Evolutionary conservation across 345 rosid species (phyloP), one percentile per base, ranked within the genome.

Genomic region (Linum lewisii): DNA sequence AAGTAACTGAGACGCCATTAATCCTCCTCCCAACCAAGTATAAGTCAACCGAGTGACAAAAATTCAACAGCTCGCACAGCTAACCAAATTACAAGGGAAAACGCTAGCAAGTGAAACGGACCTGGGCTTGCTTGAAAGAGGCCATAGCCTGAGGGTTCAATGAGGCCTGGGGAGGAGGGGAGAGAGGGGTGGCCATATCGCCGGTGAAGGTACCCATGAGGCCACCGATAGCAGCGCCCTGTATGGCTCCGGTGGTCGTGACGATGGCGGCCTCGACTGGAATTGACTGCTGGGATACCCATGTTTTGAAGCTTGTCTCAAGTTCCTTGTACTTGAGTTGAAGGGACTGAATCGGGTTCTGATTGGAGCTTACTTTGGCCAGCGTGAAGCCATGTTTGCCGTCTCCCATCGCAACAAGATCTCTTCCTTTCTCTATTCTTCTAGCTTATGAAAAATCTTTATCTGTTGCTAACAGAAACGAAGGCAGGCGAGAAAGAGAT

Each of bases 81-180:
- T 8, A 29, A 5, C 7, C 34, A 29, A 29, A 29, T 29, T 29
- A 29, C 7, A 29, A 29, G 7, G 32, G 32, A 26, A 26, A 26
- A 6, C 3, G 32, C 3, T 2, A 26, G 3, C 2, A 26, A 26
- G 34, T 4, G 7, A 29, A 29, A 29, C 7, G 34, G 34, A 88
- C 98, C 91, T 87, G 96, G 54, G 95, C 89, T 77, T 91, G 98
- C 78, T 87, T 69, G 57, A 90, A 60, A 36, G 97, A 84, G 38
- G 95, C 85, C 95, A 85, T 78, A 57, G 96, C 91, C 69, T 91
- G 85, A 38, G 96, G 84, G 71, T 86, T 79, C 44, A 88, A 67
- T 38, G 77, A 54, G 29, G 85, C 68, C 61, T 74, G 78, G 42
- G 91, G 72, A 13, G 82, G 73, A 54, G 83, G 75, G 7, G 14